phyloP scores from a whole-genome alignment of 2,329 filamentous ascomycete genomes.

The Fusarium decemcellulare region DNA sequence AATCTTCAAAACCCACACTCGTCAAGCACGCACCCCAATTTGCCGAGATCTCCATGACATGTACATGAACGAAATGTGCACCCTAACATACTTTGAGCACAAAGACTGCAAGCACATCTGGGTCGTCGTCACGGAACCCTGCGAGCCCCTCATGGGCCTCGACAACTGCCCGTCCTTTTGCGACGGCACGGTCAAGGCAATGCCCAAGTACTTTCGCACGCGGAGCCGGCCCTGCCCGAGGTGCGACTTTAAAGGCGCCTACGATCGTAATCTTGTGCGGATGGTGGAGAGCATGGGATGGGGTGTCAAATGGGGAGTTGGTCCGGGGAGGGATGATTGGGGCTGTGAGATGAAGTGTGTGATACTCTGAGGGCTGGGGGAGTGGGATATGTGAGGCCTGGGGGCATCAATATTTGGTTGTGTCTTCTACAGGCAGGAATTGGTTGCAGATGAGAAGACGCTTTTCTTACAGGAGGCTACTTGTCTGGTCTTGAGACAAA shows the following conservation, averaged over 20 bases:
- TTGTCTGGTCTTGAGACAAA: too few relatives aligned
- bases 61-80: conserved; percentile 59
- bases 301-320: conserved; percentile 63
- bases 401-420: neutral
- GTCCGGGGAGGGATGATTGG: conserved; percentile 57
- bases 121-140: conserved; percentile 63
- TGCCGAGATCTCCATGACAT: neutral
- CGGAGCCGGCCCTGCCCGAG: conserved; percentile 57
- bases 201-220: conserved; percentile 54
- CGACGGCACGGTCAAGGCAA: conserved; percentile 54
- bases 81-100: conserved; percentile 63
- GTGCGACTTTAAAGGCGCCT: conserved; percentile 57
- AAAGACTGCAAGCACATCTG: conserved; percentile 67
- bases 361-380: conserved; percentile 46
- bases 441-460: too few relatives aligned
- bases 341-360: conserved; percentile 55
- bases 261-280: conserved; percentile 63
- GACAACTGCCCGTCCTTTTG: conserved; percentile 61
- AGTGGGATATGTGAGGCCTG: neutral
- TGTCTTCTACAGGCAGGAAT: too few relatives aligned
- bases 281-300: conserved; percentile 61
- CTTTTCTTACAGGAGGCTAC: too few relatives aligned
- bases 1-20: neutral
- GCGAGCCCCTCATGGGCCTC: conserved; percentile 66
- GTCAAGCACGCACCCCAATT: neutral